A percentile compares a stretch with the other conserved stretches of the same genome.
phyloP scores from a whole-genome alignment of 305 asterid species.

The Rubia occidens region DNA sequence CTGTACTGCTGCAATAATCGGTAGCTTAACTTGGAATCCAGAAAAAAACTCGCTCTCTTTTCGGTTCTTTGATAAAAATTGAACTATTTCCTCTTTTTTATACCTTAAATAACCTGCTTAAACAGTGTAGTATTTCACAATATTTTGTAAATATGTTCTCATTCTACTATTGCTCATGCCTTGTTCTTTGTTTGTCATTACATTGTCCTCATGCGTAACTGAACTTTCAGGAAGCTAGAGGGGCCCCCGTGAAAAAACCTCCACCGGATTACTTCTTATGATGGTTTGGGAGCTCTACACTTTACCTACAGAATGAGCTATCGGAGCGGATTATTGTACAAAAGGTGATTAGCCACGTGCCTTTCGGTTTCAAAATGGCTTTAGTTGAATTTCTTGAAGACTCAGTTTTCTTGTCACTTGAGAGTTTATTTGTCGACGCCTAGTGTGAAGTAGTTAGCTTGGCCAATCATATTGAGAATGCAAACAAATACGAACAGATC shows the following conservation, averaged over 20 bases:
- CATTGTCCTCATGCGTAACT: slow-evolving; percentile 8
- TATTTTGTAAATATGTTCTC: background rate
- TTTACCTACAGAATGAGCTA: slow-evolving; percentile 4
- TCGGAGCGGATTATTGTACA: slow-evolving; percentile 6
- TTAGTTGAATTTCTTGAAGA: slow-evolving; percentile 3
- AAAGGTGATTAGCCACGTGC: slow-evolving; percentile 2
- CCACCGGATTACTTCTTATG: slow-evolving; percentile 92
- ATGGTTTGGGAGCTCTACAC: slow-evolving; percentile 9
- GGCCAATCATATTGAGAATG: slow-evolving; percentile 8
- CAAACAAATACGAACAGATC: slow-evolving; percentile 7
- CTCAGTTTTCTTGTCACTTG: background rate
- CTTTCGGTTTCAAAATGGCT: background rate
- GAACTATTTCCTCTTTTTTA: background rate
- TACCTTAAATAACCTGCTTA: background rate
- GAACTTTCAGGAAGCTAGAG: slow-evolving; percentile 79
- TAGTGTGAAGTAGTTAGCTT: slow-evolving; percentile 7
- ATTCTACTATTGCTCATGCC: no score
- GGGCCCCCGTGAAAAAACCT: slow-evolving; percentile 65
- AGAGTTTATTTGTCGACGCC: slow-evolving; percentile 6
- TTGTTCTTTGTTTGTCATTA: background rate
- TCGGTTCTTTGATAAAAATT: background rate
- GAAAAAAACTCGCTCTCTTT: background rate
- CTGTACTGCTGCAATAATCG: background rate
- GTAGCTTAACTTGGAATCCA: background rate
- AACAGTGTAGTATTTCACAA: background rate